phyloP scores from a whole-genome alignment of 202 grass and related monocot species.

The Cymbopogon flexuosus region DNA sequence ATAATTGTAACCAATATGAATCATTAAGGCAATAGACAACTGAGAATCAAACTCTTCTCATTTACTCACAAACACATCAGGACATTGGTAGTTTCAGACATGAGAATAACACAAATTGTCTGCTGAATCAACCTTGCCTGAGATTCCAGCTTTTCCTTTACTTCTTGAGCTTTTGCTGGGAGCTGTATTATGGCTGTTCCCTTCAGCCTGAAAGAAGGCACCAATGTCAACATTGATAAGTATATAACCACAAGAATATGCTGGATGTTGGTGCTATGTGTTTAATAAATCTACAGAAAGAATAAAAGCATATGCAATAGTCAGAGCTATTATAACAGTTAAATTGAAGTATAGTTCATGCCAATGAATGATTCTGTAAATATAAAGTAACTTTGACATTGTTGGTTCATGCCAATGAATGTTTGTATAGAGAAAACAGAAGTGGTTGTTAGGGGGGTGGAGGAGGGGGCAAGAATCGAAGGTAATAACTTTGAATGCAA shows the following conservation, averaged over 20 bases:
- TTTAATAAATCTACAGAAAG: neutral
- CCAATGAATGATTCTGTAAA: neutral
- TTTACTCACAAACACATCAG: conserved; percentile 25
- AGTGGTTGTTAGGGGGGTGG: neutral
- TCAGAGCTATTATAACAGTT: neutral
- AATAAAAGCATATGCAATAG: neutral
- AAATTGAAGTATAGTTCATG: neutral
- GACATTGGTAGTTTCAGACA: conserved; percentile 42
- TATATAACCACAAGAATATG: conserved; percentile 4
- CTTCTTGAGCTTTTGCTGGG: conserved; percentile 37
- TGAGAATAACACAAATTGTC: conserved; percentile 35
- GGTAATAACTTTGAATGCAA: conserved; percentile 1
- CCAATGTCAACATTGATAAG: neutral
- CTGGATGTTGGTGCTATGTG: neutral
- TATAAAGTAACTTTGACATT: neutral
- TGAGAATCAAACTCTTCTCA: neutral
- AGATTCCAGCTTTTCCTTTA: conserved; percentile 35
- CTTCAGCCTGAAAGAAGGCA: conserved; percentile 36
- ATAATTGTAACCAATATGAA: neutral
- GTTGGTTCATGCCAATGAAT: neutral
- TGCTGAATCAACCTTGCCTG: conserved; percentile 43
- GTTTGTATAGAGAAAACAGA: conserved; percentile 8
- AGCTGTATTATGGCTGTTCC: neutral
- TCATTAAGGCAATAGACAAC: neutral
- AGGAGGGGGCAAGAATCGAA: neutral